Evolutionary conservation across 768 basidiomycete genomes (phyloP).

Genomic region (Suillus sp.): DNA sequence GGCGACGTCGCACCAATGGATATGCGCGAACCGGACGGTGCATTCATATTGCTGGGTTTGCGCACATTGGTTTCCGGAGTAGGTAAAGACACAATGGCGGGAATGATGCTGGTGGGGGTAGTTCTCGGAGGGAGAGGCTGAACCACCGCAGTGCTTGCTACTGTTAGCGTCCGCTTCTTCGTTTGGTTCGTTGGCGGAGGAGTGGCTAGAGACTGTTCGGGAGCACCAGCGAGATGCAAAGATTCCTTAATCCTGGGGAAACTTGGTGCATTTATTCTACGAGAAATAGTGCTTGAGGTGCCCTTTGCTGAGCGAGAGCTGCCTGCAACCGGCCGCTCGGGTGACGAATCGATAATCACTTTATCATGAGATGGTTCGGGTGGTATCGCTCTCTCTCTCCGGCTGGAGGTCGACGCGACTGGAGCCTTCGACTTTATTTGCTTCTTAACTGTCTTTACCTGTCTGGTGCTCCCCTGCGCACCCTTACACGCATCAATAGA

Average conservation of each 20-base stretch:
- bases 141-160: background rate
- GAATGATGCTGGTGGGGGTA: background rate
- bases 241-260: background rate
- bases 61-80: conserved; percentile 24
- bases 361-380: background rate
- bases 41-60: background rate
- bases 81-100: conserved; percentile 11
- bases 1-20: background rate
- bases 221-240: background rate
- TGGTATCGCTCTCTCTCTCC: background rate
- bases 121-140: background rate
- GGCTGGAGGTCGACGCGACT: background rate
- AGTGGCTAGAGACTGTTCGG: conserved; percentile 15
- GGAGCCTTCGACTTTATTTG: background rate
- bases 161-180: background rate
- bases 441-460: background rate
- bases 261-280: background rate
- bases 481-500: too few species aligned
- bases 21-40: background rate
- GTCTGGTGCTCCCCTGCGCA: background rate
- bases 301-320: background rate
- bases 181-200: conserved; percentile 13
- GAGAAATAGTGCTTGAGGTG: too few species aligned
- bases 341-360: background rate
- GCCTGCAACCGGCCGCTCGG: background rate